Percentiles rank a stretch among this genome's conserved stretches.
Evolutionary conservation across 1,284 basidiomycete species (phyloP).

Genomic region (Sanghuangporus sanghuang): DNA sequence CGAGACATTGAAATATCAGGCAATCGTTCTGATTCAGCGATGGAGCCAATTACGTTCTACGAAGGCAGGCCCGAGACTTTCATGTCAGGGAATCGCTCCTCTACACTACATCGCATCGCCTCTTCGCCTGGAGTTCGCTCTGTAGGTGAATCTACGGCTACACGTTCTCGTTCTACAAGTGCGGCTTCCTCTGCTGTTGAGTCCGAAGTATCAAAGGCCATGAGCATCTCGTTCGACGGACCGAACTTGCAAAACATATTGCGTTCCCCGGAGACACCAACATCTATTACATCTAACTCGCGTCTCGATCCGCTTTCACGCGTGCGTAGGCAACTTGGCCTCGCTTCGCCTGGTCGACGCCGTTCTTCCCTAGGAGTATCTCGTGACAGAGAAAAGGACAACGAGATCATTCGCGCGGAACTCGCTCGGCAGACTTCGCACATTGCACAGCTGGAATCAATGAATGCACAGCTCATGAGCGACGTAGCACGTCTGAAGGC

Average conservation of each 20-base stretch:
- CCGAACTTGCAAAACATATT: neutral
- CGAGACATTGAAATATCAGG: neutral
- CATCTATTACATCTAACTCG: neutral
- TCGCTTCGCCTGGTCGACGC: neutral
- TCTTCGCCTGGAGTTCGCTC: neutral
- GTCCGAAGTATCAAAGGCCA: conserved; percentile 5
- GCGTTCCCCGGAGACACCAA: neutral
- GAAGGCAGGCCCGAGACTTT: neutral
- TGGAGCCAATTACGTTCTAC: neutral
- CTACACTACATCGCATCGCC: conserved; percentile 10
- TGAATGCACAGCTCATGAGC: conserved; percentile 50
- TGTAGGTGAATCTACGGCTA: neutral
- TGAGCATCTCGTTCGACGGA: neutral
- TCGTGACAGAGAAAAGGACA: conserved; percentile 35
- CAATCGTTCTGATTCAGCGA: neutral
- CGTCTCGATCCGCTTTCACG: conserved; percentile 3
- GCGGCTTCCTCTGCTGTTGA: neutral
- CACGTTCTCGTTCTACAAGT: neutral
- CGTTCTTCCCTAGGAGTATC: neutral
- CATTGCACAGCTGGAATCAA: conserved; percentile 55
- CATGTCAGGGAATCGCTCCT: conserved; percentile 9
- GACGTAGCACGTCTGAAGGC: conserved; percentile 53
- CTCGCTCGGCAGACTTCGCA: conserved; percentile 58
- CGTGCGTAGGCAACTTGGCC: conserved; percentile 1
- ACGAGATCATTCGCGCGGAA: conserved; percentile 55